A percentile compares a stretch with the other conserved stretches of the same genome.
These are phyloP conservation scores for Cucurbita maxima DNA, from an alignment of 306 rosid genomes.

Conservation along the genomic window DNA sequence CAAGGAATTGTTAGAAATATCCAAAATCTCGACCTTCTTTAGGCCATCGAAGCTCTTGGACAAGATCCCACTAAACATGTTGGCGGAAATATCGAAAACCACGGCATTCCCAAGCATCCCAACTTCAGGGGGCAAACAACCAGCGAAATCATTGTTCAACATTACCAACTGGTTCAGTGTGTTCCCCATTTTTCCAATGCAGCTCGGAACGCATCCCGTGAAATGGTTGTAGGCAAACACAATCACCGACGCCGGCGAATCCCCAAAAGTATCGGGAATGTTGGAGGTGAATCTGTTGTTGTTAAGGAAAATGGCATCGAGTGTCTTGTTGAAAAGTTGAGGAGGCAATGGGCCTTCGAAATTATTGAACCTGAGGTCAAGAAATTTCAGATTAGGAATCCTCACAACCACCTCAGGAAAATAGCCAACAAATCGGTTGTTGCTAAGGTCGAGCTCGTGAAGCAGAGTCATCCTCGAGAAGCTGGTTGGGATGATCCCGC, in stretches of 20 bases:
- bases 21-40: constrained; percentile 13
- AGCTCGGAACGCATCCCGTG: constrained; percentile 50
- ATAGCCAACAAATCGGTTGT: constrained; percentile 63
- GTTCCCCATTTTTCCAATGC: constrained; percentile 38
- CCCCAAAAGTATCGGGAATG: constrained; percentile 32
- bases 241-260: constrained; percentile 40
- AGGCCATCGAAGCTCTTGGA: constrained; percentile 25
- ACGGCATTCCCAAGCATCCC: constrained; percentile 20
- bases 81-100: constrained; percentile 34
- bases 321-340: constrained; percentile 23
- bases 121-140: constrained; percentile 61
- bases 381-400: constrained; percentile 22
- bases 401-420: constrained; percentile 37
- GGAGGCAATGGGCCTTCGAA: constrained; percentile 59
- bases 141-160: constrained; percentile 30
- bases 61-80: constrained; percentile 36
- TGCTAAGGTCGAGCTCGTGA: constrained; percentile 53
- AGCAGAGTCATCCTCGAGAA: constrained; percentile 30
- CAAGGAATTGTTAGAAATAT: constrained; percentile 32
- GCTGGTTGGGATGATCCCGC: constrained; percentile 51
- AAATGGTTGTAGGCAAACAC: constrained; percentile 46
- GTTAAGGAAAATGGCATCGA: constrained; percentile 33
- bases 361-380: constrained; percentile 52
- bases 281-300: constrained; percentile 18
- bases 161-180: constrained; percentile 47